These are phyloP conservation scores for Auricularia auricula-judae DNA, from an alignment of 768 basidiomycete species.

Conservation along the genomic window DNA sequence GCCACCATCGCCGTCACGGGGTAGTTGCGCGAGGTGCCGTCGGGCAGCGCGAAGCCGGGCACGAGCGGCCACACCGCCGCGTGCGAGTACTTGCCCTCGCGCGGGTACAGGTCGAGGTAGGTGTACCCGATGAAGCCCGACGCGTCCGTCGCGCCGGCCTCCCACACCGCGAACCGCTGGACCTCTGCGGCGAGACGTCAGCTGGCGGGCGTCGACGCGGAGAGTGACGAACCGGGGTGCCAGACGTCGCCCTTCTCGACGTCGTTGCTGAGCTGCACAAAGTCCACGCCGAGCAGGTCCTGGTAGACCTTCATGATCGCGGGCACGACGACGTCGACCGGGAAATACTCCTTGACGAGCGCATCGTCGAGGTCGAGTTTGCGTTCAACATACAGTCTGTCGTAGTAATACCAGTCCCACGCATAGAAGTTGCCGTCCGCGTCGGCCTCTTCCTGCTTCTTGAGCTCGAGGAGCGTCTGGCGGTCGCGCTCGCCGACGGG, in stretches of 20 bases:
- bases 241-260: slow-evolving; percentile 49
- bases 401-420: slow-evolving; percentile 70
- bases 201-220: no score
- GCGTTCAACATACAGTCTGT: slow-evolving; percentile 54
- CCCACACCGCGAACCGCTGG: slow-evolving; percentile 79
- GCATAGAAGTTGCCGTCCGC: slow-evolving; percentile 63
- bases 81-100: slow-evolving; percentile 73
- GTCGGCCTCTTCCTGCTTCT: slow-evolving; percentile 59
- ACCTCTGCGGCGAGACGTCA: slow-evolving; percentile 35
- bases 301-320: slow-evolving; percentile 78
- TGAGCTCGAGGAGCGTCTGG: slow-evolving; percentile 55
- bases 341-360: slow-evolving; percentile 82
- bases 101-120: slow-evolving; percentile 81
- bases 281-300: slow-evolving; percentile 64
- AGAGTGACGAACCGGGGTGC: slow-evolving; percentile 37
- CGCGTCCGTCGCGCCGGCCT: slow-evolving; percentile 57
- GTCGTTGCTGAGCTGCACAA: slow-evolving; percentile 26
- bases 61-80: slow-evolving; percentile 77
- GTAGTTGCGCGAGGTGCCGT: slow-evolving; percentile 49
- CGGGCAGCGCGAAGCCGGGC: slow-evolving; percentile 43
- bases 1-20: slow-evolving; percentile 82
- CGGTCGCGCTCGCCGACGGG: slow-evolving; percentile 64
- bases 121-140: slow-evolving; percentile 74
- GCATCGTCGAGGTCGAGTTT: slow-evolving; percentile 62
- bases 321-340: slow-evolving; percentile 72